Evolutionary conservation across 2,329 filamentous ascomycete genomes (phyloP), one percentile per base, ranked within the genome.

Genomic region (Aspergillus aculeatus): DNA sequence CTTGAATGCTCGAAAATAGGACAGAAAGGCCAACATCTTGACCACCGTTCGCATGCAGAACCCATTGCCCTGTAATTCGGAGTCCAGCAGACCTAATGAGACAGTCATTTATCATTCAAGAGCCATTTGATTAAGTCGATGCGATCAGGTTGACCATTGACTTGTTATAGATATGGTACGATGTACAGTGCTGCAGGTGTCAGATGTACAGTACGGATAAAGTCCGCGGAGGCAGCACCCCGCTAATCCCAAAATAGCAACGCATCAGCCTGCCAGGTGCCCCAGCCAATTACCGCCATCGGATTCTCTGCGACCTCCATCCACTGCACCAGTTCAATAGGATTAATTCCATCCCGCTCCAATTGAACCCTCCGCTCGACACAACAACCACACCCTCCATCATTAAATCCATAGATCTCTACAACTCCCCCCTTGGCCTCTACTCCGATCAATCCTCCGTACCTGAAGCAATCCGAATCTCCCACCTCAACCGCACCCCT

Each of bases 221-320:
- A 14, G 9, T 53, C 31, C 12, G 26, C 11, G 49, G 16, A n/a
- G 26, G 12, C 26, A 26, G 6, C 26, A 26, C 26, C 26, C 21
- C 50, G 53, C 60, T 51, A 56, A 60, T 57, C 60, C 61, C 48
- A 29, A 62, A 60, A n/a, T 16, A 47, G 61, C 47, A 54, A 56
- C 41, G 41, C 32, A 47, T 32, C 49, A 31, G 11, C 14, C 32
- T 29, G 12, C 32, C 32, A 16, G 5, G 5, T 11, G 19, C 19
- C 31, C 51, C 57, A 50, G 49, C 55, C 59, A 59, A 54, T 54
- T 51, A 26, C 32, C n/a, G 48, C 16, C 55, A 19, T 23, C 23
- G 29, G 48, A 57, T 57, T 55, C 53, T 32, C 48, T 47, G 49
- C 38, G 26, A 50, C 50, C 26, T 9, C 26, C 6, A 29, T 29